Evolutionary conservation across 2,329 filamentous ascomycete species (phyloP).

Genomic region (Xylaria sp.): DNA sequence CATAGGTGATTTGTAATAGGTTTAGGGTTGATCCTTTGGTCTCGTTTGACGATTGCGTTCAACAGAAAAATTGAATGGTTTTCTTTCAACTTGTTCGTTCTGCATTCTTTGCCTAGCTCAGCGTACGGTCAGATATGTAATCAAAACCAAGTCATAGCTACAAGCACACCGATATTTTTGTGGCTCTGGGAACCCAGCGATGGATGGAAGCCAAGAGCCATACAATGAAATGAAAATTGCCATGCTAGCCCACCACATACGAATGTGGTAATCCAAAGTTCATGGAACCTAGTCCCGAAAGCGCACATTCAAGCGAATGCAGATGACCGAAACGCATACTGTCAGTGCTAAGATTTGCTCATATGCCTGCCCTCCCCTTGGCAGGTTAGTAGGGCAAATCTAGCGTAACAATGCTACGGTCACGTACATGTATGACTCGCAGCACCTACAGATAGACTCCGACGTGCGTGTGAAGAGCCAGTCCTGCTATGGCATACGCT

Average conservation of each 20-base stretch:
- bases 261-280: too few relatives aligned
- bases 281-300: background rate
- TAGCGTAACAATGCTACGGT: background rate
- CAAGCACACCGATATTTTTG: background rate
- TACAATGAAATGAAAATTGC: background rate
- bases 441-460: background rate
- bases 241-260: too few relatives aligned
- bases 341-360: background rate
- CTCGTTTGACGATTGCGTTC: background rate
- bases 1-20: slow-evolving; percentile 6
- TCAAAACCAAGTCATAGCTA: too few relatives aligned
- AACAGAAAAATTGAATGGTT: slow-evolving; percentile 1
- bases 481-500: background rate
- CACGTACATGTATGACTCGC: slow-evolving; percentile 5
- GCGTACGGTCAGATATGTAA: background rate
- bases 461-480: background rate
- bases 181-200: background rate
- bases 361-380: background rate
- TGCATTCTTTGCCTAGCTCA: background rate
- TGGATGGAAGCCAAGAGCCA: background rate
- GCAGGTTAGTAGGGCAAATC: background rate
- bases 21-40: slow-evolving; percentile 5
- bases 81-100: background rate
- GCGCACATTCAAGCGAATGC: background rate
- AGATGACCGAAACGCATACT: background rate